phyloP scores from a whole-genome alignment of 2,329 filamentous ascomycete genomes.

The Aschersonia sp. region DNA sequence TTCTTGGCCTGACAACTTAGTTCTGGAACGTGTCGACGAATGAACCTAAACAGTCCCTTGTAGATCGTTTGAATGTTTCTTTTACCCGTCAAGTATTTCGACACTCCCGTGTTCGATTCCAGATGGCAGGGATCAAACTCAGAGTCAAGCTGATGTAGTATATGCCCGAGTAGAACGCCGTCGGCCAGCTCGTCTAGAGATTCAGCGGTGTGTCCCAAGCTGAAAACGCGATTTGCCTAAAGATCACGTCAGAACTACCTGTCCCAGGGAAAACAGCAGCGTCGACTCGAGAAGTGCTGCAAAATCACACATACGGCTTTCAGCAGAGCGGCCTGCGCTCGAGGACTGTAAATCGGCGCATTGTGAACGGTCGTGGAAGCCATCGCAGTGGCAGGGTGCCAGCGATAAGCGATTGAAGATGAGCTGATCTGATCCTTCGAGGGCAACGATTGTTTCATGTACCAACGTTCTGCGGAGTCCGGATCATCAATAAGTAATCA shows the following conservation, averaged over 20 bases:
- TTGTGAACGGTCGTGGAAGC: constrained; percentile 1
- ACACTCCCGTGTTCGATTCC: constrained; percentile 27
- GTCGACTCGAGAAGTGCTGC: not conserved
- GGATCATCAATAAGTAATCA: no score
- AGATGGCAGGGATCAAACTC: constrained; percentile 41
- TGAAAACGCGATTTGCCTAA: constrained; percentile 24
- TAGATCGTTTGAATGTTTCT: constrained; percentile 39
- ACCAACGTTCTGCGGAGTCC: no score
- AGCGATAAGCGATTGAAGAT: not conserved
- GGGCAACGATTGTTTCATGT: not conserved
- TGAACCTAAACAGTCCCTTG: constrained; percentile 39
- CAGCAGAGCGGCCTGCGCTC: constrained; percentile 38
- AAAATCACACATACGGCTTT: constrained; percentile 30
- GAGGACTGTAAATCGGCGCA: constrained; percentile 24
- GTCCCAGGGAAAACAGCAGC: no score
- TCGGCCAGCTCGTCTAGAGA: constrained; percentile 38
- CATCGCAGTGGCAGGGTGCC: not conserved
- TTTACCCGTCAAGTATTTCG: constrained; percentile 31
- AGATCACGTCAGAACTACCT: not conserved
- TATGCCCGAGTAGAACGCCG: constrained; percentile 36
- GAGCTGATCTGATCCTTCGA: not conserved
- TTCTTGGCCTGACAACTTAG: constrained; percentile 36
- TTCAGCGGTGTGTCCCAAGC: constrained; percentile 28
- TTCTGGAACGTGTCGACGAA: constrained; percentile 35
- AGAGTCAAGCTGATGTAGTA: constrained; percentile 42